Evolutionary conservation across 768 basidiomycete genomes (phyloP), one percentile per base, ranked within the genome.

Genomic region (Jaapia argillacea): DNA sequence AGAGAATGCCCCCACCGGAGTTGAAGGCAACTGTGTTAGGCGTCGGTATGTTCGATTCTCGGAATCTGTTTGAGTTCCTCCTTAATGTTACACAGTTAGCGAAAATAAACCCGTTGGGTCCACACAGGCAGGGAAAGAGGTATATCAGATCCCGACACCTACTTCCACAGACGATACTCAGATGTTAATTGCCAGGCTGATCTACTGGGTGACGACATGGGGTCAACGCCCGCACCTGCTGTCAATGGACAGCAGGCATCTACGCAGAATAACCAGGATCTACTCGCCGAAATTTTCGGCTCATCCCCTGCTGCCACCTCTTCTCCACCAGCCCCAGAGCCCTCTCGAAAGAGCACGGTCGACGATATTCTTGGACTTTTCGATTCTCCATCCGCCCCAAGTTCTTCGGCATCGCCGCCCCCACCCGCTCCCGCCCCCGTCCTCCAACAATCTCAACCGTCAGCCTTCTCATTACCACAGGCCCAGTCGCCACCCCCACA

Each of bases 1-100:
- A 99, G 66, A 77, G 91, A 44, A 99, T 99, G 96, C 96, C 96
- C n/a, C 86, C 90, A 4, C 96, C 96, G 2, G 96, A 99, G 60
- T 65, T 98, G 50, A 96, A 93, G 65, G 84, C 86, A n/a, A 97
- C 94, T 2, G 87, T 98, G 2, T 85, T 94, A 73, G 96, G 90
- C 37, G 74, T 85, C 47, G 87, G 91, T 93, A 51, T 50, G 77
- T 65, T n/a, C n/a, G n/a, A n/a, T n/a, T n/a, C n/a, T n/a, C n/a
- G n/a, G n/a, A n/a, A 12, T 13, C 22, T 43, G 21, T 0, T 35
- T 22, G 22, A 21, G 39, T 12, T 44, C 18, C 16, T 4, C 21
- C 14, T n/a, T 24, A 24, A 10, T 6, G 21, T 6, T n/a, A 12
- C 2, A 38, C 51, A 93, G 91, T 92, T 42, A 93, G 90, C 63